phyloP scores from a whole-genome alignment of 192 early-diverging fungal species.

The Coemansia sp. region DNA sequence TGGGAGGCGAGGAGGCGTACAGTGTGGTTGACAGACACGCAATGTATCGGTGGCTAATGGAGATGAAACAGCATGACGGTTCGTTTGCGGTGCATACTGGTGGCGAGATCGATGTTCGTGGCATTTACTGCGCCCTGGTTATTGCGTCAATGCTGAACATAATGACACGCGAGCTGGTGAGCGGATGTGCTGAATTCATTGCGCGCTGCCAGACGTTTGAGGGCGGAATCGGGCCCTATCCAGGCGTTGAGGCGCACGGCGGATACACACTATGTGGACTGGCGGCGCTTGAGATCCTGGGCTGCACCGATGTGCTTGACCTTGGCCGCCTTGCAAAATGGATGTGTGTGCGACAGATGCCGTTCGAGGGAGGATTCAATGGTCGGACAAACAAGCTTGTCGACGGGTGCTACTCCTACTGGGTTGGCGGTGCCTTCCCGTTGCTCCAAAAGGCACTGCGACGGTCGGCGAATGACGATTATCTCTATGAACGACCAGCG shows the following conservation, averaged over 20 bases:
- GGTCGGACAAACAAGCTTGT: constrained; percentile 97
- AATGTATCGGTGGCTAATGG: constrained; percentile 75
- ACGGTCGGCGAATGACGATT: constrained; percentile 45
- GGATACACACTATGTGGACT: constrained; percentile 94
- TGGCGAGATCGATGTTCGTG: constrained; percentile 92
- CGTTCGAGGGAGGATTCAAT: constrained; percentile 92
- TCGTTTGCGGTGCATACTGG: constrained; percentile 87
- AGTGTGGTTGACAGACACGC: constrained; percentile 52
- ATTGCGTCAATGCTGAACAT: constrained; percentile 80
- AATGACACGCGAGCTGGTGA: constrained; percentile 74
- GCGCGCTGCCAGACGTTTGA: constrained; percentile 84
- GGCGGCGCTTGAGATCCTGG: constrained; percentile 81
- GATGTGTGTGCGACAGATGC: constrained; percentile 79
- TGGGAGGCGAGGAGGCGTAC: constrained; percentile 70
- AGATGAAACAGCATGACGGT: constrained; percentile 82
- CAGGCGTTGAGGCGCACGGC: constrained; percentile 89
- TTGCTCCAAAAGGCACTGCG: constrained; percentile 62
- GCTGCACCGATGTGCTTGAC: constrained; percentile 64
- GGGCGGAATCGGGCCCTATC: constrained; percentile 84
- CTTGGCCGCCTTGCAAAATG: constrained; percentile 65
- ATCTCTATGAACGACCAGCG: constrained; percentile 56
- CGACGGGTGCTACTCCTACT: constrained; percentile 98
- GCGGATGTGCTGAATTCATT: constrained; percentile 69
- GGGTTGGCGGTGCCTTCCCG: constrained; percentile 82
- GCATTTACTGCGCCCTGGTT: constrained; percentile 83